Base-by-base conservation (phyloP, 768 basidiomycete genomes). In the Suillus discolor region DNA sequence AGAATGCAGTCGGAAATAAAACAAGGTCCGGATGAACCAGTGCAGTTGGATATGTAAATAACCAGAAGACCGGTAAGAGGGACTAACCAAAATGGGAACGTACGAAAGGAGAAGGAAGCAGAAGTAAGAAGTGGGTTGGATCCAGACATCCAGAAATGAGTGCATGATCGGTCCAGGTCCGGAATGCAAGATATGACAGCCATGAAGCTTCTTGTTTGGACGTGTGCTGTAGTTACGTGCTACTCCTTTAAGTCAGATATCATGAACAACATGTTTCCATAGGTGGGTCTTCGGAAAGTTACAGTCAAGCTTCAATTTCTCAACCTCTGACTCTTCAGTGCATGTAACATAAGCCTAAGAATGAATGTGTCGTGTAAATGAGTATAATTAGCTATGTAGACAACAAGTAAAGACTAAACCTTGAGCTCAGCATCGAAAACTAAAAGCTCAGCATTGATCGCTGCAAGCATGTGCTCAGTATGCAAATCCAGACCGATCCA, bases 211-310 rank as follows among this genome's bases (percentile, higher is more conserved):
- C 55, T 82, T 78, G 63, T 76, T 78, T 0, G 71, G 71, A 54
- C 72, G 70, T 3, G 77, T 79, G 38, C 74, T 79, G 51, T 75
- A 80, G 49, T 78, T 78, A 0, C 62, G 54, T 0, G 76, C 69
- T 0, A 65, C 75, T 12, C 79, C 80, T 49, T 81, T 81, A 0
- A 2, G 31, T 34, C 57, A n/a, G 15, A 83, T 80, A 45, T 81
- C 74, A 4, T 64, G 62, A 31, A 79, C 72, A 0, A 77, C 61
- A 62, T 82, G 80, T 7, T 67, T 61, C n/a, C n/a, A n/a, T n/a
- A n/a, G n/a, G n/a, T n/a, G n/a, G n/a, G n/a, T n/a, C n/a, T n/a
- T n/a, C n/a, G 76, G 78, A 54, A 80, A 80, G 34, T 79, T 63
- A 75, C 77, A 79, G 23, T 73, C 66, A 16, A 68, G 62, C 69